phyloP scores from a whole-genome alignment of 768 basidiomycete species.

The Leucogyrophana mollusca region DNA sequence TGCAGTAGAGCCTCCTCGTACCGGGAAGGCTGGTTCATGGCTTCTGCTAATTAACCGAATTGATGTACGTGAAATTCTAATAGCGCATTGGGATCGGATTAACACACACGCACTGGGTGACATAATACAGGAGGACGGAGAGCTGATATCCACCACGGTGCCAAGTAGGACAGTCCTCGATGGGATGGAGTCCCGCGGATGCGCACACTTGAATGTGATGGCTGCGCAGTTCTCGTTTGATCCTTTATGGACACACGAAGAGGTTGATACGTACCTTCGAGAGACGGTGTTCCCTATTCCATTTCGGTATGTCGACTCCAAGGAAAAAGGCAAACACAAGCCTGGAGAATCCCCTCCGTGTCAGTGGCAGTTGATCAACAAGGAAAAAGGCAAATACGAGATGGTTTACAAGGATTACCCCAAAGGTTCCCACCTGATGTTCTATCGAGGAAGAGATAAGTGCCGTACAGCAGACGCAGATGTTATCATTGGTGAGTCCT shows the following conservation, averaged over 20 bases:
- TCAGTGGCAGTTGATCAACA: slow-evolving; percentile 3
- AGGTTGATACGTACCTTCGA: background rate
- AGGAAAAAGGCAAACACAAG: too few relatives aligned
- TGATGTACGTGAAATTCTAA: too few relatives aligned
- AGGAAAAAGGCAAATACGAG: background rate
- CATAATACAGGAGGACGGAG: background rate
- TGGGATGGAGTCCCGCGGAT: background rate
- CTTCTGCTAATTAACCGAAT: too few relatives aligned
- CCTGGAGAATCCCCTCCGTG: too few relatives aligned
- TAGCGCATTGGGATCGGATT: too few relatives aligned
- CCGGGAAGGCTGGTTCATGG: too few relatives aligned
- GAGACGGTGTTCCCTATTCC: too few relatives aligned
- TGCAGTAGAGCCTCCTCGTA: too few relatives aligned
- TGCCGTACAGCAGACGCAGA: background rate
- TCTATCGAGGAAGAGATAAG: slow-evolving; percentile 2
- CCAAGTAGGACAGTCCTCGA: background rate
- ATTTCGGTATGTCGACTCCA: too few relatives aligned
- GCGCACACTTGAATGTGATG: background rate
- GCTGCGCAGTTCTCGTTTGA: background rate
- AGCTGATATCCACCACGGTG: background rate
- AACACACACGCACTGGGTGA: background rate
- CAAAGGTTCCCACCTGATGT: background rate
- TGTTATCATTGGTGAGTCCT: slow-evolving; percentile 4
- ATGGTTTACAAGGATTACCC: background rate
- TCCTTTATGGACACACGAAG: background rate